Conservation (phyloP, 176 grass and related monocot genomes). For the sorghum (Sorghum bicolor) region Sorghum_bicolor_NCBIv3 NC_012870.2:7312501-7313000, state of each 20-base stretch:
- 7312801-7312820: not conserved
- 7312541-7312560: not conserved
- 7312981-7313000: not conserved
- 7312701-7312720: slow-evolving; percentile 4
- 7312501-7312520: not conserved
- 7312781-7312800: not conserved
- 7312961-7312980: slow-evolving; percentile 43
- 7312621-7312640: slow-evolving; percentile 43
- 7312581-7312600: slow-evolving; percentile 63
- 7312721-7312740: not conserved
- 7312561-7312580: not conserved
- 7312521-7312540: not conserved
- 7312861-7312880: slow-evolving; percentile 68
- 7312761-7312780: not conserved
- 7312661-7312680: slow-evolving; percentile 52
- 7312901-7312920: slow-evolving; percentile 48
- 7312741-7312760: not conserved
- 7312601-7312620: slow-evolving; percentile 59
- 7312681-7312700: slow-evolving; percentile 54
- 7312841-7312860: slow-evolving; percentile 16
- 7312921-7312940: slow-evolving; percentile 19
- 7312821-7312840: not conserved
- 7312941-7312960: slow-evolving; percentile 46
- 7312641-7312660: slow-evolving; percentile 65
- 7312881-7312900: slow-evolving; percentile 61